Percentiles rank a stretch among this genome's conserved stretches.
These are phyloP conservation scores for barrel medic (Medicago truncatula) DNA, from an alignment of 306 rosid species.

Conservation along the genomic window MtrunA17r5.0-ANR NC_053049.1:42883501-42884000, in stretches of 20 bases:
- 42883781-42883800: conserved; percentile 87
- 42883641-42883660: conserved; percentile 56
- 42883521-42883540: conserved; percentile 37
- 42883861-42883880: conserved; percentile 9
- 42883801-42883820: conserved; percentile 35
- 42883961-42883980: conserved; percentile 83
- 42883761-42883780: conserved; percentile 93
- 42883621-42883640: conserved; percentile 62
- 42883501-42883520: conserved; percentile 99
- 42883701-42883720: conserved; percentile 96
- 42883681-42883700: conserved; percentile 87
- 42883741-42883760: conserved; percentile 95
- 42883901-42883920: conserved; percentile 72
- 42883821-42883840: conserved; percentile 26
- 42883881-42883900: conserved; percentile 75
- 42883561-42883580: conserved; percentile 7
- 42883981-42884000: conserved; percentile 68
- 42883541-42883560: conserved; percentile 8
- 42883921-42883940: conserved; percentile 72
- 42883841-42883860: conserved; percentile 18
- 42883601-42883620: conserved; percentile 92
- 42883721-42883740: conserved; percentile 98
- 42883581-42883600: conserved; percentile 1
- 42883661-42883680: conserved; percentile 88
- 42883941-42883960: conserved; percentile 82